These are phyloP conservation scores for Lasiodiplodia citricola DNA, from an alignment of 2,329 filamentous ascomycete species.

Conservation along the genomic window DNA sequence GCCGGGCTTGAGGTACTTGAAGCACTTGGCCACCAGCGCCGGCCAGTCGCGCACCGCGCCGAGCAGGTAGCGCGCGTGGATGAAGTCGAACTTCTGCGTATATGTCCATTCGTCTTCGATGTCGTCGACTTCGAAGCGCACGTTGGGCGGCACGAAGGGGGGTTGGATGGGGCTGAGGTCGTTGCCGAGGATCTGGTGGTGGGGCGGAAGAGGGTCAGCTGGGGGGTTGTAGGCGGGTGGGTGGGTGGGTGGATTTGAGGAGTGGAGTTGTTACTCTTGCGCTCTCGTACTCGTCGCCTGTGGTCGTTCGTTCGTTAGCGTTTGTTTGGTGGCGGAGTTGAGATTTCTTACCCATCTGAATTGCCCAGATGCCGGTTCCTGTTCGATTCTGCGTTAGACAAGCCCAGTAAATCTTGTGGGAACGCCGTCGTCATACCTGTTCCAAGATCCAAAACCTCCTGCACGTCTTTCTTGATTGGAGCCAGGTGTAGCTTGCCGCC, in stretches of 20 bases:
- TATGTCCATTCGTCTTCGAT: constrained; percentile 42
- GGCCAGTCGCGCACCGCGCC: constrained; percentile 35
- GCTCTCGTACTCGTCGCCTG: constrained; percentile 1
- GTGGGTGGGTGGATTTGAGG: fast-evolving
- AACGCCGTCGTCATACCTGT: constrained; percentile 16
- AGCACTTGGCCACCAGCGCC: constrained; percentile 32
- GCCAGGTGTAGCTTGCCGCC: constrained; percentile 30
- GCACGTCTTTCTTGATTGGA: constrained; percentile 26
- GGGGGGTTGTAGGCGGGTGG: constrained; percentile 27
- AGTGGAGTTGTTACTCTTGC: not conserved
- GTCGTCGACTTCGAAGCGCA: constrained; percentile 58
- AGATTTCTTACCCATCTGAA: constrained; percentile 29
- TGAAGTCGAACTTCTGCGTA: constrained; percentile 34
- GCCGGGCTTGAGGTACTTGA: constrained; percentile 33
- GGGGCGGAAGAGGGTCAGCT: constrained; percentile 37
- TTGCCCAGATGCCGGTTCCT: constrained; percentile 31
- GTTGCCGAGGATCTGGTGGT: constrained; percentile 46
- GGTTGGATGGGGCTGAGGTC: constrained; percentile 54
- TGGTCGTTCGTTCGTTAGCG: not conserved
- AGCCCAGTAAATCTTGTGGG: fast-evolving
- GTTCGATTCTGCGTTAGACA: not conserved
- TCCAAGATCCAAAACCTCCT: constrained; percentile 34
- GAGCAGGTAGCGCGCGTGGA: constrained; percentile 32
- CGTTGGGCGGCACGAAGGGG: constrained; percentile 55
- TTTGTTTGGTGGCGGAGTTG: not conserved